Evolutionary conservation across 2,329 filamentous ascomycete genomes (phyloP), one percentile per base, ranked within the genome.

Genomic region (Pseudogymnoascus sp.): DNA sequence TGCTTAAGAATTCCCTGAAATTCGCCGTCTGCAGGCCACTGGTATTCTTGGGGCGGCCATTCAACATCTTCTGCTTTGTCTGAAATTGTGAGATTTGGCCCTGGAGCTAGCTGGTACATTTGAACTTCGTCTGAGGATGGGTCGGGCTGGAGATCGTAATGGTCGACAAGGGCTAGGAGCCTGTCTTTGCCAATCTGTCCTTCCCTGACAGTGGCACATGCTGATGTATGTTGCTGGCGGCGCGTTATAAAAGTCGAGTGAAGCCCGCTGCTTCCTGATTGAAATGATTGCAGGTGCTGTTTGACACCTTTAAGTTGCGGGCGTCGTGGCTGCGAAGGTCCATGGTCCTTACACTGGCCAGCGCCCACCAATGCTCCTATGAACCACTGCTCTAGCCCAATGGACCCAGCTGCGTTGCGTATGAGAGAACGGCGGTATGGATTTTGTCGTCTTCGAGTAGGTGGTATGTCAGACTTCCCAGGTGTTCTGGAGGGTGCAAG

Each of bases 101-200:
- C 79, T 62, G 82, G 77, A 1, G 81, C 71, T 6, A 75, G 75
- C 7, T 83, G 83, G 67, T 84, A 85, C 12, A 80, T 78, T 7
- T 64, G 67, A 40, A 28, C 21, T 37, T 35, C 45, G 18, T 33
- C 28, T 62, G 61, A 33, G 28, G 85, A 81, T 12, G 85, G 79
- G 9, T 82, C 79, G 5, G 76, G 76, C 16, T 75, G 75, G 58
- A 77, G 77, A 45, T 77, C 75, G 43, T 80, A 80, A 18, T 79
- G 76, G 43, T 80, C 79, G 49, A 88, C 78, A 55, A 86, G 74
- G 0, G 75, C 76, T 63, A 86, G 75, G 28, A 87, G 77, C 59
- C 83, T 77, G 23, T 80, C 69, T 68, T 77, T 73, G 38, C 38
- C 35, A 14, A 60, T 25, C 25, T 45, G 60, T 16, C n/a, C 35